Evolutionary conservation across 140 eudicot species (phyloP).

Genomic region (Anethum foeniculum): DNA sequence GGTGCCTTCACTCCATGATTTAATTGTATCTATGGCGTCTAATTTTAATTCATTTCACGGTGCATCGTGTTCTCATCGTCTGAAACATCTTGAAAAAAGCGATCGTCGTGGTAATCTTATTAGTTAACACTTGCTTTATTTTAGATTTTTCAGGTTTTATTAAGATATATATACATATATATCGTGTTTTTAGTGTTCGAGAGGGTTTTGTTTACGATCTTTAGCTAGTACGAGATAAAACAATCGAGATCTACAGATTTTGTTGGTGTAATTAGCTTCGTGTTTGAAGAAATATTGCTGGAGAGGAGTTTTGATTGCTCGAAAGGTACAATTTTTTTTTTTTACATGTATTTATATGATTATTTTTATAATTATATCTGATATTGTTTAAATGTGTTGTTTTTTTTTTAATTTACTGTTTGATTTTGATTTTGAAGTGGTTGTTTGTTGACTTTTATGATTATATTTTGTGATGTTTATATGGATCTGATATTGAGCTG

Average conservation of each 20-base stretch:
- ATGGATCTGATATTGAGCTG: neutral
- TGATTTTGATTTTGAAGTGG: neutral
- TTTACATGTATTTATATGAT: neutral
- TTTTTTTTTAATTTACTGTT: neutral
- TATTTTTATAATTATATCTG: neutral
- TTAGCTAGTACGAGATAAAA: neutral
- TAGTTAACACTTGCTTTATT: conserved; percentile 44
- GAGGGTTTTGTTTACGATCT: neutral
- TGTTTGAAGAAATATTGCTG: neutral
- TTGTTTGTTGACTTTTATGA: neutral
- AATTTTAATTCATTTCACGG: conserved; percentile 33
- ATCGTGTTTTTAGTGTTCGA: conserved; percentile 5
- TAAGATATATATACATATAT: neutral
- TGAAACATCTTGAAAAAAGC: conserved; percentile 72
- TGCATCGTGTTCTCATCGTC: conserved; percentile 64
- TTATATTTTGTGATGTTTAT: neutral
- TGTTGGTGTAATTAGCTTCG: neutral
- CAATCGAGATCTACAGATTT: conserved; percentile 1
- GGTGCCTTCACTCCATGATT: conserved; percentile 52
- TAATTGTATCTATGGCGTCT: conserved; percentile 11
- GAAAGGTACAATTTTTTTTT: neutral
- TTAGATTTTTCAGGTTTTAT: conserved; percentile 1
- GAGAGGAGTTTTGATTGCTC: neutral
- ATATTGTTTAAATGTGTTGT: neutral
- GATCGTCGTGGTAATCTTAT: conserved; percentile 97